Evolutionary conservation across 2,329 filamentous ascomycete species (phyloP).

Genomic region (Xylaria sp.): DNA sequence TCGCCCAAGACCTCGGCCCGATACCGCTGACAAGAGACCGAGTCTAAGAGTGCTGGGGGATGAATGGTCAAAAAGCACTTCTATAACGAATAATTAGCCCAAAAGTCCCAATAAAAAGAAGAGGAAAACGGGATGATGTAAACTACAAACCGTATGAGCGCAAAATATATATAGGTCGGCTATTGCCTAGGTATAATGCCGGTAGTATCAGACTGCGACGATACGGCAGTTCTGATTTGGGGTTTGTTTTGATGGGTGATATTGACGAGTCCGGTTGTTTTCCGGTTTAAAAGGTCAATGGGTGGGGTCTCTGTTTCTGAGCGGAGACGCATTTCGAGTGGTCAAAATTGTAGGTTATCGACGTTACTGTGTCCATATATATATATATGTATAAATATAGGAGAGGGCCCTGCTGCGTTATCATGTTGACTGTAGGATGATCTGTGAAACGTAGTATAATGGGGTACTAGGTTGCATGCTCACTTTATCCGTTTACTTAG

Average conservation of each 20-base stretch:
- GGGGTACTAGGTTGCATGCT: no score
- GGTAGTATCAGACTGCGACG: background rate
- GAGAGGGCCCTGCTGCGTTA: no score
- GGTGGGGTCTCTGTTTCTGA: constrained; percentile 11
- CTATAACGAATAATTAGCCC: background rate
- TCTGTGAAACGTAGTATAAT: no score
- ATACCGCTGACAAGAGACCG: background rate
- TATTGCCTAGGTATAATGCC: constrained; percentile 8
- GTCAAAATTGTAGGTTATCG: no score
- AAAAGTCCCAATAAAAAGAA: background rate
- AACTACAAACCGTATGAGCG: background rate
- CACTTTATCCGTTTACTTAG: no score
- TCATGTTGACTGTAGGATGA: no score
- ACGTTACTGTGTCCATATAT: no score
- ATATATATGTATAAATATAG: no score
- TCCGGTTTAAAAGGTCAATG: constrained; percentile 8
- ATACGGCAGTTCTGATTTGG: constrained; percentile 14
- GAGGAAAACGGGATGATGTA: background rate
- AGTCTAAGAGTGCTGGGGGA: background rate
- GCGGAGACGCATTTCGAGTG: constrained; percentile 1
- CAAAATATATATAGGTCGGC: background rate
- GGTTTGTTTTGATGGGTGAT: background rate
- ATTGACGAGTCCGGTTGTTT: constrained; percentile 9
- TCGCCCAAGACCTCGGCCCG: background rate
- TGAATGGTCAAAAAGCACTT: background rate